Base-by-base conservation (phyloP, 2,329 filamentous ascomycete genomes). In the Fragosphaeria purpurea region DNA sequence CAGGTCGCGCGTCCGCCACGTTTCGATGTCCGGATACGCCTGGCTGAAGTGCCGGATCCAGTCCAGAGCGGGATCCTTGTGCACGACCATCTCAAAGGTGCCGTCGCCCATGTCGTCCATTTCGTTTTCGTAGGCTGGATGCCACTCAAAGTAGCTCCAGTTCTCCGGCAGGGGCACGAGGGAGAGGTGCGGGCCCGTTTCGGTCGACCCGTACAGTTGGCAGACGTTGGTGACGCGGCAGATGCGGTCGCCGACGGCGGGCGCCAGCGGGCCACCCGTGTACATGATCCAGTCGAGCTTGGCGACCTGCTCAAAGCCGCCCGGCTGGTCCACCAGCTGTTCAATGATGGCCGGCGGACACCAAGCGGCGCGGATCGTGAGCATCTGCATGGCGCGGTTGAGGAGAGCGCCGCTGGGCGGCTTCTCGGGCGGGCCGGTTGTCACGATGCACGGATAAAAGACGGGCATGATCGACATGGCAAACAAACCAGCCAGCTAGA, bases 1-100 rank as follows among this genome's bases (percentile, higher is more conserved):
- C 85, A 88, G 51, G 13, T 60, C 58, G 13, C 51, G 54, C 1
- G 58, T 56, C 31, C 51, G 54, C 53, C 56, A 59, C 2, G 55
- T 50, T 33, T 56, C 51, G 10, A 56, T 45, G n/a, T 58, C 41
- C 2, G 57, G 57, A 22, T 41, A 50, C 1, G 48, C 31, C 31
- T 50, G 48, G 39, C 38, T 22, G n/a, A 50, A 30, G 22, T 50
- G 48, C n/a, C 48, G 34, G 38, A 50, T 44, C n/a, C 48, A 47
- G 41, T 54, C 56, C 9, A 55, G 49, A 4, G 41, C 38, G 2
- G 48, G 48, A 30, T 60, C 53, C 22, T 48, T 48, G 33, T 50
- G 52, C 40, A 60, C 43, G 22, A 52, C 51, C 53, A 60, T 56
- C 41, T 55, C 56, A 22, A 51, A 60, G 6, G 55, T 52, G 5